phyloP scores from a whole-genome alignment of 2,329 filamentous ascomycete genomes.

The Ophiobolus disseminans region DNA sequence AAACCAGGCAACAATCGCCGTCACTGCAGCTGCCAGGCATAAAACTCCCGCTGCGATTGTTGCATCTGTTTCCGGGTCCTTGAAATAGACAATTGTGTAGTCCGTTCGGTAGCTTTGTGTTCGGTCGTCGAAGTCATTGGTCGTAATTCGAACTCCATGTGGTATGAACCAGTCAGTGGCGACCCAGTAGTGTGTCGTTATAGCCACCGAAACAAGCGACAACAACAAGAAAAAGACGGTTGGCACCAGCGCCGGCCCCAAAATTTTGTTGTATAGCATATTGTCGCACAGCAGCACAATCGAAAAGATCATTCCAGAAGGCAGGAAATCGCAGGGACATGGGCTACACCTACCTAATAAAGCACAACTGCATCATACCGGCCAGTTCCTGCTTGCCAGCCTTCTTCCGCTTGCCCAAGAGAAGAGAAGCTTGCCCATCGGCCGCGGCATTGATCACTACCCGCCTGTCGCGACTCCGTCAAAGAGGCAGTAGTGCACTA shows the following conservation, averaged over 20 bases:
- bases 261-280: constrained; percentile 29
- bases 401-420: constrained; percentile 8
- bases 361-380: constrained; percentile 6
- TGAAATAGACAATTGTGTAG: constrained; percentile 37
- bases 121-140: constrained; percentile 23
- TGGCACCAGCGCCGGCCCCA: constrained; percentile 32
- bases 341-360: constrained; percentile 21
- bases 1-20: constrained; percentile 33
- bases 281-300: constrained; percentile 11
- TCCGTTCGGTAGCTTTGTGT: constrained; percentile 25
- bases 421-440: constrained; percentile 15
- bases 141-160: constrained; percentile 25
- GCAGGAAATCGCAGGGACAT: constrained; percentile 12
- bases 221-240: constrained; percentile 34
- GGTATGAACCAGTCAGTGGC: constrained; percentile 37
- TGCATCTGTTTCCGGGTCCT: constrained; percentile 29
- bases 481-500: constrained; percentile 14
- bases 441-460: constrained; percentile 17
- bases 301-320: constrained; percentile 7
- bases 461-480: constrained; percentile 11
- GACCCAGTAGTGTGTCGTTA: constrained; percentile 42
- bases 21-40: constrained; percentile 29
- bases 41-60: constrained; percentile 38
- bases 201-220: constrained; percentile 35
- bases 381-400: constrained; percentile 14